Evolutionary conservation across 768 basidiomycete genomes (phyloP), one percentile per base, ranked within the genome.

Genomic region (Kwoniella heveanensis): DNA sequence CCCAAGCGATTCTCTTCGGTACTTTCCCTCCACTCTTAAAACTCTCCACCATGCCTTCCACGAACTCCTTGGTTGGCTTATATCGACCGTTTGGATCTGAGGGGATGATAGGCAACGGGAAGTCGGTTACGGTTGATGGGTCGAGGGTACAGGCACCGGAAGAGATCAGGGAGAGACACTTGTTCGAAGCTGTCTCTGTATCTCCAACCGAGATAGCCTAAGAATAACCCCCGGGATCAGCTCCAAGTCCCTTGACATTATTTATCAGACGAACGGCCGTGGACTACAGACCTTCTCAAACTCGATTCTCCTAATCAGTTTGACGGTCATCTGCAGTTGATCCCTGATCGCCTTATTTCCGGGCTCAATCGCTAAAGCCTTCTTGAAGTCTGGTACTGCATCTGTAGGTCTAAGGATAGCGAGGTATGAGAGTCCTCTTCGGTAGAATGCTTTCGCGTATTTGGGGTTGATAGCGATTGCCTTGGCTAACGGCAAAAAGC

Each of bases 1-100:
- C 92, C 94, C 92, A 97, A 26, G 88, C 92, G 64, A 92, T 89
- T 80, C 94, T 85, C 79, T 88, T 87, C 3, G 92, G 87, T 51
- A 98, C 81, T n/a, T 88, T 84, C 79, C 96, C 96, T n/a, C 92
- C 93, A 48, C 87, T 85, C 82, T 93, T 94, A 82, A 96, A 98
- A 87, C 88, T 91, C 66, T 88, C 83, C 53, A 96, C 87, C 92
- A 98, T 93, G 39, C 82, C 84, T 67, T 85, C 84, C 65, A 99
- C 83, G 79, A 97, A 99, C 57, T 88, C 85, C 37, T 85, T 79
- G 25, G 88, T 90, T 67, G 94, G 90, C 53, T 79, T 82, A 80
- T 86, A 92, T 27, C 73, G 54, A 2, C 62, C 73, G 55, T 74
- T 73, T 54, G 71, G 75, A 67, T 86, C 85, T 57, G 86, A 83